Base-by-base conservation (phyloP, 352 stramenopile genomes). In the Globisporangium orthogonon region DNA sequence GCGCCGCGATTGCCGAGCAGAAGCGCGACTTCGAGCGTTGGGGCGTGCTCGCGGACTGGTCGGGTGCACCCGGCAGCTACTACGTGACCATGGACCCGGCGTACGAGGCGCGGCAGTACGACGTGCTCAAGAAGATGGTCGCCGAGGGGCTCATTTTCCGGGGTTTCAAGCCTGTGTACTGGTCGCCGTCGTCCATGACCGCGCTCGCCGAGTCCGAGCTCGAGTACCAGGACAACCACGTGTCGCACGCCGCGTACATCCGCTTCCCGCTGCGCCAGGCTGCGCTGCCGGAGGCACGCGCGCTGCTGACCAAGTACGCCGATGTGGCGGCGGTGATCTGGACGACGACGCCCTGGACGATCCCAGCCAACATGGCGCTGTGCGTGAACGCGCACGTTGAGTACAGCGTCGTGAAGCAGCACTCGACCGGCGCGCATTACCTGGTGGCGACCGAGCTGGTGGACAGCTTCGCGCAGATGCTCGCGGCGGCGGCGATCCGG, bases 261-360 rank as follows among this genome's bases (percentile, higher is more conserved):
- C 76, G 72, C 39, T 98, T 98, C 67, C 73, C 81, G 50, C 63
- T 79, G 45, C 74, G 78, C 0, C 37, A 47, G 2, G 69, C 70
- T 23, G 41, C 23, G 1, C 54, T 46, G 4, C 18, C 54, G 0
- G 44, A 71, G 2, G 56, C 63, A 41, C 56, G 71, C 31, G 30
- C 10, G 9, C 29, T 78, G 33, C 46, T 86, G 14, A 43, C 56
- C 3, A 71, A 83, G 50, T 84, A 76, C 50, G 63, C 35, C 29
- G 58, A 76, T 28, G 58, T 94, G n/a, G 65, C 67, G 13, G 78
- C 77, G 5, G 82, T 91, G 37, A 91, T 99, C 55, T 99, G 97
- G 96, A 99, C 97, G 6, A 99, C 97, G 6, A 99, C 97, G 55
- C 97, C 97, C 6, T 99, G 97, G 97, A 99, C 97, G 23, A 97